phyloP scores from a whole-genome alignment of 2,329 filamentous ascomycete genomes.

The Dichotomopilus funicola region DNA sequence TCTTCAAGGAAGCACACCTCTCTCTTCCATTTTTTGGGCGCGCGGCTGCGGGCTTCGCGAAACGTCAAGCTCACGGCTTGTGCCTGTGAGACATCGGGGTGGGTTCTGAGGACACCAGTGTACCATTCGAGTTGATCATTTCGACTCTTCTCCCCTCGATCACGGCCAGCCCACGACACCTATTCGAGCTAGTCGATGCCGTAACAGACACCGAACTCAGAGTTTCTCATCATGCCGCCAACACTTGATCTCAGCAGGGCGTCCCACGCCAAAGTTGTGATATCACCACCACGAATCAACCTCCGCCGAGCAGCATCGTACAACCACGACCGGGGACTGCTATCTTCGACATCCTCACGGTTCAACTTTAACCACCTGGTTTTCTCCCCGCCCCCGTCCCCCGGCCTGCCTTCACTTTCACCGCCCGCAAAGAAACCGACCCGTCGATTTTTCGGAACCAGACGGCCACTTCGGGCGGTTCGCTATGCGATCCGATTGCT shows the following conservation, averaged over 20 bases:
- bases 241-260: conserved; percentile 40
- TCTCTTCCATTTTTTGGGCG: too few relatives aligned
- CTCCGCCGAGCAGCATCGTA: conserved; percentile 54
- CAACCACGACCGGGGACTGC: conserved; percentile 46
- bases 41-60: too few relatives aligned
- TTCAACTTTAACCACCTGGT: conserved; percentile 63
- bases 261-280: conserved; percentile 44
- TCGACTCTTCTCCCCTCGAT: neutral
- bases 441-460: conserved; percentile 34
- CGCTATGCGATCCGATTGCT: conserved; percentile 49
- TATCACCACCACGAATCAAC: conserved; percentile 51
- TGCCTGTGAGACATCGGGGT: too few relatives aligned
- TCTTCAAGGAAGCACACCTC: neutral
- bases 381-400: conserved; percentile 62
- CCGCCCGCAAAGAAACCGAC: conserved; percentile 59
- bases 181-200: neutral
- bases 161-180: neutral
- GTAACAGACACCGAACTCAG: neutral
- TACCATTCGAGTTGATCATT: too few relatives aligned
- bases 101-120: too few relatives aligned
- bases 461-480: conserved; percentile 50
- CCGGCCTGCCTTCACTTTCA: conserved; percentile 61
- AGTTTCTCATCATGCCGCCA: conserved; percentile 36
- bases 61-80: too few relatives aligned
- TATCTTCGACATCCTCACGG: conserved; percentile 55